Evolutionary conservation across 202 grass and related monocot genomes (phyloP).

Genomic region (Digitaria exilis): DNA sequence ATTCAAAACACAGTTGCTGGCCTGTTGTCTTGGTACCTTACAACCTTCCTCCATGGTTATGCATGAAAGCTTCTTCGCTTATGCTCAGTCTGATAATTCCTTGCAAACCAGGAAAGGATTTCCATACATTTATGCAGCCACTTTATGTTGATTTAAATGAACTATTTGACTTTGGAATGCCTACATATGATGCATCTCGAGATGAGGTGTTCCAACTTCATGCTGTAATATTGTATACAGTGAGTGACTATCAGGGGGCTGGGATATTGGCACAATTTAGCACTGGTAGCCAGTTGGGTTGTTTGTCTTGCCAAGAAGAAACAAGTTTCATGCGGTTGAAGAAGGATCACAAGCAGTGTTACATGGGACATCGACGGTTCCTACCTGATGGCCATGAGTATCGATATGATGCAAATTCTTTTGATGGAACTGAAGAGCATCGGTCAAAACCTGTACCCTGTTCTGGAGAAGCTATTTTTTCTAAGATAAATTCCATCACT

Average conservation of each 20-base stretch:
- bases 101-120: background rate
- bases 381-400: background rate
- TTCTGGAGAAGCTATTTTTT: background rate
- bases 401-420: background rate
- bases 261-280: conserved; percentile 14
- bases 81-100: conserved; percentile 39
- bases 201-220: conserved; percentile 29
- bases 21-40: conserved; percentile 39
- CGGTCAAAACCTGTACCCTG: background rate
- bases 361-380: conserved; percentile 8
- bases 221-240: conserved; percentile 11
- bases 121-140: conserved; percentile 27
- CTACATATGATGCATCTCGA: conserved; percentile 43
- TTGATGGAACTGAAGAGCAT: conserved; percentile 34
- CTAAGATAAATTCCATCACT: background rate
- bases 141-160: conserved; percentile 41
- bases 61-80: conserved; percentile 51
- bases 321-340: conserved; percentile 21
- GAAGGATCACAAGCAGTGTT: conserved; percentile 39
- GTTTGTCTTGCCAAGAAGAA: conserved; percentile 17
- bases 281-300: background rate
- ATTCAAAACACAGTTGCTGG: conserved; percentile 16
- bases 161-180: conserved; percentile 32
- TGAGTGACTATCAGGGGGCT: conserved; percentile 34
- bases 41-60: conserved; percentile 47